Base-by-base conservation (phyloP, 2,329 filamentous ascomycete species). In the Diaporthe ampelina region DNA sequence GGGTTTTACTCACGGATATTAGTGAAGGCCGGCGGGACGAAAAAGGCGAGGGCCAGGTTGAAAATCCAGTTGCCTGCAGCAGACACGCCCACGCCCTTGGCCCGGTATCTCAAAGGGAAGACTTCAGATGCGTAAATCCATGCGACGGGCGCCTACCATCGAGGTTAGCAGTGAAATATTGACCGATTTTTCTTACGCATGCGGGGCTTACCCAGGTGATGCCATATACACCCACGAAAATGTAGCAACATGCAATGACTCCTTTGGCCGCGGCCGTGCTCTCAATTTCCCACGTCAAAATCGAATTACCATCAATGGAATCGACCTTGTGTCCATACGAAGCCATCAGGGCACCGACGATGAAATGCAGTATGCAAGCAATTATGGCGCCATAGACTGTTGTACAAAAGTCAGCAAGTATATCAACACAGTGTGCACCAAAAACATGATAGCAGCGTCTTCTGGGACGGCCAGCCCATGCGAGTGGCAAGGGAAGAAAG, bases 51-150 rank as follows among this genome's bases (percentile, higher is more conserved):
- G 3, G 86, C 87, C 72, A 87, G 86, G 78, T 88, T 88, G 80
- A 87, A 87, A 3, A 83, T 82, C 87, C 86, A 88, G 79, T 88
- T 88, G 5, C 83, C 82, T 1, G 88, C 86, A 0, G 89, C 89
- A 0, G 87, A 81, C 3, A 90, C 81, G 24, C 88, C 86, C 9
- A 89, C 88, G 65, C 87, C 88, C 79, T 89, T 90, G 72, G 87
- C 87, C 74, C 88, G 85, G 37, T 87, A 83, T 61, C 82, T 84
- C 26, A 88, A 80, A 40, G 86, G 86, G 78, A 84, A 86, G 32
- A 87, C 81, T 67, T 82, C 80, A 19, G 80, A 79, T 43, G 79
- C 78, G 70, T 81, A 81, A 48, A 81, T 80, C 80, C 80, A 83
- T 4, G 78, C 80, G 11, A 79, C 79, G 3, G 81, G 81, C 0